Base-by-base conservation (phyloP, 371 early-diverging fungal species). In the Gilbertella persicaria region DNA sequence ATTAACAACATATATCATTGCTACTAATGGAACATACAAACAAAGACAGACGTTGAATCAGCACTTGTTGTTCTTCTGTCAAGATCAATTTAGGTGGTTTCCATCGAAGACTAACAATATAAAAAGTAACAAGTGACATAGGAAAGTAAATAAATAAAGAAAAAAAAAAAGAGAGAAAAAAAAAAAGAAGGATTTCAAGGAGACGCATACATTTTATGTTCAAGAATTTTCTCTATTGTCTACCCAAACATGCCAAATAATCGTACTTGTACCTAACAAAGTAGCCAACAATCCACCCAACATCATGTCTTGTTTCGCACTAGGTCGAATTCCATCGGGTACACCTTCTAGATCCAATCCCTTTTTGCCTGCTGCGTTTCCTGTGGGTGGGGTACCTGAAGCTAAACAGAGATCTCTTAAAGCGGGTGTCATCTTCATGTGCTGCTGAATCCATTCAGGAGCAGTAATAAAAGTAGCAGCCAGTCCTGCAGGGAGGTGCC, bases 231-330 rank as follows among this genome's bases (percentile, higher is more conserved):
- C n/a, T n/a, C n/a, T n/a, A n/a, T 28, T 9, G 25, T 62, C 57
- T 14, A 52, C 57, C 62, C 62, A 62, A 16, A 81, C 75, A 42
- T 85, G 90, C 90, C 90, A 91, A 33, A 89, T 50, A 21, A 89
- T 83, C 2, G 84, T 76, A 20, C 60, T 73, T 23, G 88, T 64
- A 40, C 91, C 91, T 17, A 88, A 39, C 6, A 91, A 45, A 21
- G 89, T 88, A 19, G 83, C 61, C 21, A 90, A 46, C 35, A 87
- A 69, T 52, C 79, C 81, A 5, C 71, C 83, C 16, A 78, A 75
- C 40, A 90, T 50, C 0, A 85, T 80, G n/a, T 66, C 71, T 55
- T 53, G 67, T 2, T 61, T 66, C 64, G 26, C 64, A 14, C 82
- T 64, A 30, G 65, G 54, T 17, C 58, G 36, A 8, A 87, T 80